A percentile compares a stretch with the other conserved stretches of the same genome.
Conservation (phyloP, 2,329 filamentous ascomycete species). For the Fusarium abutilonis region DNA sequence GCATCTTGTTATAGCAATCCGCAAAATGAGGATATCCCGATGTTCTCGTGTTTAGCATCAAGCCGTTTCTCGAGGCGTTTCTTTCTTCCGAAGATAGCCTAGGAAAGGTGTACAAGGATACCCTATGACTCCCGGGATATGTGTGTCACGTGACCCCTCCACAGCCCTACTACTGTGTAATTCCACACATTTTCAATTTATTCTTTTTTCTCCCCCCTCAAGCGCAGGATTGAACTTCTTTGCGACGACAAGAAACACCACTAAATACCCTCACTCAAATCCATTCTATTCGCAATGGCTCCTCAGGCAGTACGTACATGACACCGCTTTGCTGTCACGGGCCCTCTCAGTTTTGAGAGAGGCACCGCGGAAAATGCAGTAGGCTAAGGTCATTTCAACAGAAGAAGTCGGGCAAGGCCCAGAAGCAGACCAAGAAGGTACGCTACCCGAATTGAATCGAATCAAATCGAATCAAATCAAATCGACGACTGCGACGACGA, state of each 20-base stretch:
- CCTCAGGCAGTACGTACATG: slow-evolving; percentile 85
- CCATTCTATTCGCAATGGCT: slow-evolving; percentile 74
- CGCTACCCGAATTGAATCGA: slow-evolving; percentile 33
- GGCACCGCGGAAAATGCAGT: slow-evolving; percentile 72
- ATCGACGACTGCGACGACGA: neutral
- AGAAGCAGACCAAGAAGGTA: slow-evolving; percentile 91
- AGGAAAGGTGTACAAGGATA: too few species aligned
- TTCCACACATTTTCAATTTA: neutral
- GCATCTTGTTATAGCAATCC: too few species aligned
- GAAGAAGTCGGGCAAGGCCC: slow-evolving; percentile 74
- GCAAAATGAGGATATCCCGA: too few species aligned
- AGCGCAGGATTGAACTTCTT: slow-evolving; percentile 87
- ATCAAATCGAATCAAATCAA: too few species aligned
- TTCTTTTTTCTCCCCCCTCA: slow-evolving; percentile 26
- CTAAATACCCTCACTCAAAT: slow-evolving; percentile 45
- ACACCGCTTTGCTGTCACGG: slow-evolving; percentile 90
- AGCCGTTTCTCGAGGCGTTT: too few species aligned
- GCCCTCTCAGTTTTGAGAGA: slow-evolving; percentile 54
- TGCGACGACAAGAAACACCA: slow-evolving; percentile 55
- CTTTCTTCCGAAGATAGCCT: too few species aligned
- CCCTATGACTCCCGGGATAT: too few species aligned
- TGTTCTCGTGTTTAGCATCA: too few species aligned
- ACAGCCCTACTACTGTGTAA: slow-evolving; percentile 46
- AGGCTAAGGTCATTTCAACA: slow-evolving; percentile 84
- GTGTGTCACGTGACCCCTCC: neutral